Base-by-base conservation (phyloP, 2,329 filamentous ascomycete genomes). In the Chrysosporium keratinophilum region DNA sequence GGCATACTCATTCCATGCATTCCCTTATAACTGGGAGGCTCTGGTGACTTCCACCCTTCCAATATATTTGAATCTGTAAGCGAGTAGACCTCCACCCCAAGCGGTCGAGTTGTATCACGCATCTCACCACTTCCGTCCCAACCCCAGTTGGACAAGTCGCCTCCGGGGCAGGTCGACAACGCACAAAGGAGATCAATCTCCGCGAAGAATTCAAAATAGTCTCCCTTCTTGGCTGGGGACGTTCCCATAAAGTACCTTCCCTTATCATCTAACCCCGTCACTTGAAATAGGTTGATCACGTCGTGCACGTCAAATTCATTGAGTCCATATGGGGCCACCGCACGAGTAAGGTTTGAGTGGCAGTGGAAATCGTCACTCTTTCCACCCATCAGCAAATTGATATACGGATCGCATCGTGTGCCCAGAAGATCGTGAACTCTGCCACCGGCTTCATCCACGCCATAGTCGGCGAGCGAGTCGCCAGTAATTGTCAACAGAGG, bases 271-370 rank as follows among this genome's bases (percentile, higher is more conserved):
- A 93, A 65, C 0, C 87, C 87, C 0, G 88, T 93, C 5, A 90
- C 86, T 67, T 94, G 88, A 65, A 94, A 93, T 2, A 94, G 75
- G 63, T 94, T 94, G 52, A 94, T 76, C 0, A 94, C 87, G 65
- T 94, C 87, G 63, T 94, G 88, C 1, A 93, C 81, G 64, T 93
- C 87, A 31, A 74, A 73, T 68, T 93, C 88, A 4, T 74, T 77
- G 41, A 93, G 67, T 0, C 86, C 85, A 57, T 76, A 82, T 0
- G 83, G 82, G 1, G 83, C 57, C 1, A 93, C 79, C 0, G 88
- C 85, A 3, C 88, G 79, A 1, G 80, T 81, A 10, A 94, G 77
- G 66, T 94, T 94, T 1, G 84, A 88, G 64, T 91, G 87, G 67
- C 88, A 94, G 66, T 93, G 87, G 67, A 80, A 91, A 66, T 93